phyloP scores from a whole-genome alignment of 352 stramenopile genomes.

The Pythium guiyangense region DNA sequence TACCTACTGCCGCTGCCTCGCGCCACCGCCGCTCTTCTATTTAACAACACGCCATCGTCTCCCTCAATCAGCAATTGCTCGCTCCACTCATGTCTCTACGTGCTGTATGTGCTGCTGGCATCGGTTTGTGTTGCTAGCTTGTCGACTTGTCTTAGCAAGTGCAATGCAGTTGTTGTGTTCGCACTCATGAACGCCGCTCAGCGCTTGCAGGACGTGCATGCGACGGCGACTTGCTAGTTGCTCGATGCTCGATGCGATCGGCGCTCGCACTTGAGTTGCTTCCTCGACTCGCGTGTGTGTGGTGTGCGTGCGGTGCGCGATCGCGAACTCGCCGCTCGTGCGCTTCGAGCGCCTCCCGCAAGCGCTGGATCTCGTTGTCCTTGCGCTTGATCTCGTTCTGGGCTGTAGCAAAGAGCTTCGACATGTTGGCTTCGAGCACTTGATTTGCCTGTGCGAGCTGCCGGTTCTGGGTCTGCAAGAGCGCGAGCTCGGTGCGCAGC shows the following conservation, averaged over 20 bases:
- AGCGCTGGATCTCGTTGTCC: conserved; percentile 67
- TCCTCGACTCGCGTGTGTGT: neutral
- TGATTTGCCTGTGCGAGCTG: conserved; percentile 51
- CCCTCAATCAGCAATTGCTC: neutral
- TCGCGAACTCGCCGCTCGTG: conserved; percentile 3
- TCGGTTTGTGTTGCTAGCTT: neutral
- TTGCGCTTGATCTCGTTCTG: conserved; percentile 77
- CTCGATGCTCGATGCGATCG: neutral
- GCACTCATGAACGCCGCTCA: conserved; percentile 1
- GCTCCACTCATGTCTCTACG: conserved; percentile 8
- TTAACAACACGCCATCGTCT: neutral
- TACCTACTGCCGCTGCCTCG: too few species aligned
- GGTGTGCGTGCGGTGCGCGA: neutral
- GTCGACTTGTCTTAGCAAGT: conserved; percentile 33
- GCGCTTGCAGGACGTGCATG: conserved; percentile 5
- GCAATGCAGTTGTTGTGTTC: neutral
- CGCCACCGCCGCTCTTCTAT: neutral
- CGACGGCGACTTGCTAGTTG: conserved; percentile 2
- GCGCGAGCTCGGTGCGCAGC: conserved; percentile 48
- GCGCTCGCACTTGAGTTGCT: neutral
- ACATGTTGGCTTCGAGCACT: conserved; percentile 70
- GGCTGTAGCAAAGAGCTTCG: conserved; percentile 64
- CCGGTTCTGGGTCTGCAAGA: conserved; percentile 60
- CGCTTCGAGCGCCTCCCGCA: conserved; percentile 43
- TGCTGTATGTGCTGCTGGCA: neutral